phyloP scores from a whole-genome alignment of 2,329 filamentous ascomycete genomes.

The Leptosphaerulina australis region DNA sequence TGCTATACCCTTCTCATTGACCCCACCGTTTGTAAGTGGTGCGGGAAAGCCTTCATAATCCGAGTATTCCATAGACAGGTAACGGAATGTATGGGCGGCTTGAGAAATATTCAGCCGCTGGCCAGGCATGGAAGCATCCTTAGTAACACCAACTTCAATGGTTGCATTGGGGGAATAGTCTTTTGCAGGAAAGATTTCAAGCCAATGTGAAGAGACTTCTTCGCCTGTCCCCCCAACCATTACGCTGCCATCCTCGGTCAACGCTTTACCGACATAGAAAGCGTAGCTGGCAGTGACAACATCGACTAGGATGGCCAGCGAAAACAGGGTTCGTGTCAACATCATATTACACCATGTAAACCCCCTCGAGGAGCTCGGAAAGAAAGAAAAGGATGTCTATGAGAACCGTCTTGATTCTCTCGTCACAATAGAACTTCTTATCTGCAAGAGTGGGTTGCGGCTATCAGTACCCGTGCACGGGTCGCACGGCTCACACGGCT shows the following conservation, averaged over 20 bases:
- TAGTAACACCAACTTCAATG: conserved; percentile 52
- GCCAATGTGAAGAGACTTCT: conserved; percentile 57
- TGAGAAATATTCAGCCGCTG: conserved; percentile 43
- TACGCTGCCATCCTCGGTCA: conserved; percentile 53
- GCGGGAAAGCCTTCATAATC: conserved; percentile 53
- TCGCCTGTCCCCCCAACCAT: conserved; percentile 56
- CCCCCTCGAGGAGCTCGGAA: not conserved
- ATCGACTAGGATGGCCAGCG: conserved; percentile 18
- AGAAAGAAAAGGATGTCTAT: not conserved
- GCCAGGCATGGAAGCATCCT: conserved; percentile 49
- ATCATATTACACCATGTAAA: too few species aligned
- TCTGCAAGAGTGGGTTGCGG: conserved; percentile 15
- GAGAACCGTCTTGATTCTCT: not conserved
- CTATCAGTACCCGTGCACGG: too few species aligned
- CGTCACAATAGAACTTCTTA: conserved; percentile 1
- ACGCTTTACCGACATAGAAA: conserved; percentile 56
- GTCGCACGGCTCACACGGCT: too few species aligned
- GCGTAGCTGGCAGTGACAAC: conserved; percentile 52
- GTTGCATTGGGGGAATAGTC: conserved; percentile 52
- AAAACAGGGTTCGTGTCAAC: conserved; percentile 9
- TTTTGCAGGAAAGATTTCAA: conserved; percentile 53
- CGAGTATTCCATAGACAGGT: conserved; percentile 48
- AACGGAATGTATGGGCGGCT: conserved; percentile 43
- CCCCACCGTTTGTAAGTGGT: conserved; percentile 53
- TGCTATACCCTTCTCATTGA: conserved; percentile 52